A percentile compares a stretch with the other conserved stretches of the same genome.
Evolutionary conservation across 345 rosid species (phyloP).

Genomic region (Psidium friedrichsthalianum): DNA sequence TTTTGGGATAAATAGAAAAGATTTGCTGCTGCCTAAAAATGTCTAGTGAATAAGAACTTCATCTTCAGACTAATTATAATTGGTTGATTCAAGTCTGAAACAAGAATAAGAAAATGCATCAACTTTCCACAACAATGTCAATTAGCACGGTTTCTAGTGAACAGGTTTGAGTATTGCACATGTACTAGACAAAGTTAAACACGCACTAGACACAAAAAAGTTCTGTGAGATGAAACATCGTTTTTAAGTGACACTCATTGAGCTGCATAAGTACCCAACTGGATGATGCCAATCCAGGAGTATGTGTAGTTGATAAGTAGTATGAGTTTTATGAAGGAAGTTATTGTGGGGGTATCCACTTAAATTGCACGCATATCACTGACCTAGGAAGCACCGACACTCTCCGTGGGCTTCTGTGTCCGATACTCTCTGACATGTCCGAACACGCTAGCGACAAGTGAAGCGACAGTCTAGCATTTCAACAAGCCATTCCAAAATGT

Average conservation of each 20-base stretch:
- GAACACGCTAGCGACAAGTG: too few species aligned
- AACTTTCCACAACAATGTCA: not conserved
- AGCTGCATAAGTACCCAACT: not conserved
- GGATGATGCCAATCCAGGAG: not conserved
- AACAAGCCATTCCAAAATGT: too few species aligned
- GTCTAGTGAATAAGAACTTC: not conserved
- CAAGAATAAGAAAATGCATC: not conserved
- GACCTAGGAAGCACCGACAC: too few species aligned
- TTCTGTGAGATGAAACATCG: not conserved
- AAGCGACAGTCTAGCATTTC: too few species aligned
- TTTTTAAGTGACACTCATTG: not conserved
- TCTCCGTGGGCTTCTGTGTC: too few species aligned
- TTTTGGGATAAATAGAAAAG: not conserved
- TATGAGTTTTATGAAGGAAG: not conserved
- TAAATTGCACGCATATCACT: not conserved
- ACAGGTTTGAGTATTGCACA: not conserved
- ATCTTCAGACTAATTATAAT: not conserved
- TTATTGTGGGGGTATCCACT: not conserved
- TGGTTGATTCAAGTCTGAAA: not conserved
- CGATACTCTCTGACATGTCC: too few species aligned
- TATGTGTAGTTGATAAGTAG: not conserved
- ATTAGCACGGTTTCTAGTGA: not conserved
- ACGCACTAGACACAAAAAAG: not conserved
- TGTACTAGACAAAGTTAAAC: not conserved
- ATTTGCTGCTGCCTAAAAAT: not conserved